Base-by-base conservation (phyloP, 768 basidiomycete species). In the Candolleomyces efflorescens region DNA sequence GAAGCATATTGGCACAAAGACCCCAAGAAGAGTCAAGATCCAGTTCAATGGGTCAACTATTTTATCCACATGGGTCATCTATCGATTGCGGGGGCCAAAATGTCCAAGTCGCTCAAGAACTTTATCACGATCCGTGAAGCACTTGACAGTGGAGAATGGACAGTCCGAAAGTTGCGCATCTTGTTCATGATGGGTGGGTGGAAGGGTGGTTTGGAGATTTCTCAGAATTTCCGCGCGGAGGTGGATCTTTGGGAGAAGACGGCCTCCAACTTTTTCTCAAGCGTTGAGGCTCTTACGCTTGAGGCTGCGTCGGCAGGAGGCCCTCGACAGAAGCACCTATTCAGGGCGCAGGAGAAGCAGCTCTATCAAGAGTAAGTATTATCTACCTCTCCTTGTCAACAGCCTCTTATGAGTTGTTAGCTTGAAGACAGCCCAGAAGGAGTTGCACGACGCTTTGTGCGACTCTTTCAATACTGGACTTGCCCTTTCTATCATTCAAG, bases 51-150 rank as follows among this genome's bases (percentile, higher is more conserved):
- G 97, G 95, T 98, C 63, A 98, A 97, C 69, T 99, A 98, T 71
- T 99, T 99, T 77, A 76, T 98, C 49, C 97, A 99, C 72, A 98
- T 96, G 0, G 97, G 97, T 11, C 97, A 99, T 75, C 76, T 99
- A 27, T 94, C 98, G 69, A 98, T 99, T 63, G 95, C 97, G 69
- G 97, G 97, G 7, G 77, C 97, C 58, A 99, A 99, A 73, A 99
- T 99, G 97, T 94, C 92, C 75, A 99, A 99, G 74, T 95, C 93
- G 7, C 74, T 99, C 61, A 99, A 99, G 73, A 99, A 99, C 68
- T 99, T 98, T 68, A 97, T 99, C 66, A 98, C 96, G 5, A 97
- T 99, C 58, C 87, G 90, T 65, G 90, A 91, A 65, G 70, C 87
- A 66, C 45, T 61, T 52, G 48, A 46, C 20, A 36, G 24, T 39